phyloP scores from a whole-genome alignment of 2,329 filamentous ascomycete species.

The Xylariaceae sp. region DNA sequence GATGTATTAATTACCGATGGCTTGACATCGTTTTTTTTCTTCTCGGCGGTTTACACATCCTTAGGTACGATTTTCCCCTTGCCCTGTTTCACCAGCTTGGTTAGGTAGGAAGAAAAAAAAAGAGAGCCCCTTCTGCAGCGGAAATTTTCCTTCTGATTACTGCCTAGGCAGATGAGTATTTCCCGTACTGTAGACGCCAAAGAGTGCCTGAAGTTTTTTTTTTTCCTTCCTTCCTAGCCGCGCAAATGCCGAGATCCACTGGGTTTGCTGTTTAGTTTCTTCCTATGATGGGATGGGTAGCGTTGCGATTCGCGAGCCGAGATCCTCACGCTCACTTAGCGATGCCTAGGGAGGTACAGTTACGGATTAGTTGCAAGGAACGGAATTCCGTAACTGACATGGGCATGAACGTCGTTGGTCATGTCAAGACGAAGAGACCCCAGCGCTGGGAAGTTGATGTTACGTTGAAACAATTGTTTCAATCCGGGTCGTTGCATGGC shows the following conservation, averaged over 20 bases:
- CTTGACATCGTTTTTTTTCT: no score
- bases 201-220: background rate
- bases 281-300: background rate
- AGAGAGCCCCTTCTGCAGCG: background rate
- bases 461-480: no score
- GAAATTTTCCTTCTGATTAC: background rate
- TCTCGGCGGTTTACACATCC: no score
- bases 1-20: no score
- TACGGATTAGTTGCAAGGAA: no score
- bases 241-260: conserved; percentile 22
- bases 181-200: background rate
- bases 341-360: no score
- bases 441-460: no score
- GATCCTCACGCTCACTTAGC: background rate
- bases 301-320: background rate
- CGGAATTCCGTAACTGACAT: no score
- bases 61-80: background rate
- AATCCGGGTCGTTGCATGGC: no score
- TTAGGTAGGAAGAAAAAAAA: background rate
- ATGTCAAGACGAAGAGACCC: no score
- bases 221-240: conserved; percentile 3
- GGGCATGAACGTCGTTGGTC: no score
- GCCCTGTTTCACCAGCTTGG: background rate
- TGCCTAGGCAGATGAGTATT: background rate
- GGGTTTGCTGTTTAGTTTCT: conserved; percentile 8